Percentiles rank a stretch among this genome's conserved stretches.
Conservation (phyloP, 805 yeast species). For the Tetrapisispora pingtungensis region DNA sequence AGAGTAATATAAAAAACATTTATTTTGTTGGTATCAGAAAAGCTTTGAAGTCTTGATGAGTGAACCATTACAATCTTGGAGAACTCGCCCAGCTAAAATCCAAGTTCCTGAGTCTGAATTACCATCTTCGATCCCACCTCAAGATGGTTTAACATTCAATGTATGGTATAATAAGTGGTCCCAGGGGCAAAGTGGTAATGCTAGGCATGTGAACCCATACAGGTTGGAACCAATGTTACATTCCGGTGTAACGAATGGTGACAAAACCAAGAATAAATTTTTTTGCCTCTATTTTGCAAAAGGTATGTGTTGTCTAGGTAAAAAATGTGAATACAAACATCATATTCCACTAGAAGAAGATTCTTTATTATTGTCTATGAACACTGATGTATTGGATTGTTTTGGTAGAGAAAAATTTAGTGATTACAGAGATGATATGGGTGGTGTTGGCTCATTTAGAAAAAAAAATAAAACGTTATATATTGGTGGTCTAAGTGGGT, state of each 20-base stretch:
- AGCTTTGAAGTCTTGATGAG: neutral
- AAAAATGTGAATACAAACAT: slow-evolving; percentile 66
- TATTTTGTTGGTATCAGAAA: no score
- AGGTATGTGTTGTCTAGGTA: slow-evolving; percentile 78
- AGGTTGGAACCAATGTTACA: slow-evolving; percentile 53
- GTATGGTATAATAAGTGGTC: slow-evolving; percentile 89
- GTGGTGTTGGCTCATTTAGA: slow-evolving; percentile 79
- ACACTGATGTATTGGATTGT: slow-evolving; percentile 51
- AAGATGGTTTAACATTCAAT: slow-evolving; percentile 71
- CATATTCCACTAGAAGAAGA: slow-evolving; percentile 60
- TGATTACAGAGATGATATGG: slow-evolving; percentile 84
- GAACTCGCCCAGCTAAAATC: slow-evolving; percentile 49
- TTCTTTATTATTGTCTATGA: slow-evolving; percentile 40
- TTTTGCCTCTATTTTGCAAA: slow-evolving; percentile 82
- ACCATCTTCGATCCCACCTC: slow-evolving; percentile 57
- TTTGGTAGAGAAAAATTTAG: slow-evolving; percentile 85
- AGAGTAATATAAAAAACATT: no score
- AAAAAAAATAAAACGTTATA: slow-evolving; percentile 64
- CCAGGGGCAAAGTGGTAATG: slow-evolving; percentile 33
- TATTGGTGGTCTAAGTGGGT: slow-evolving; percentile 47
- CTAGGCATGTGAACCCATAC: slow-evolving; percentile 43
- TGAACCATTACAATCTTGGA: slow-evolving; percentile 12
- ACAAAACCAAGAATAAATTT: slow-evolving; percentile 35
- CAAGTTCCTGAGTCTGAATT: slow-evolving; percentile 58
- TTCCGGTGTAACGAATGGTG: slow-evolving; percentile 68